Evolutionary conservation across 169 alveolate species (phyloP), one percentile per base, ranked within the genome.

Genomic region (Besnoitia besnoiti): DNA sequence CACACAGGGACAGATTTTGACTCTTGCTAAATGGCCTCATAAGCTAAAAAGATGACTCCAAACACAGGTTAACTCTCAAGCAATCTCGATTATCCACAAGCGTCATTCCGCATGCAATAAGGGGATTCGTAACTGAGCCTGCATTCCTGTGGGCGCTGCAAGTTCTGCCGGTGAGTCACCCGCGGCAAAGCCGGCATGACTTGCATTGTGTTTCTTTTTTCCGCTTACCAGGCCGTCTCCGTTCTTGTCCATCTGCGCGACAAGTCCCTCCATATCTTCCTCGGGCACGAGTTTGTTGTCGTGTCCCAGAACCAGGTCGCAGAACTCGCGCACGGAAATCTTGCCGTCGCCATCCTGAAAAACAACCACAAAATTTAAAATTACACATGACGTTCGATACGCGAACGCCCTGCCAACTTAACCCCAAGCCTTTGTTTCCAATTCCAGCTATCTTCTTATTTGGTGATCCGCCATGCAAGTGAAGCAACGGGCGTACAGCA

Each of bases 161-260:
- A n/a, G n/a, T n/a, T n/a, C n/a, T n/a, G n/a, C n/a, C n/a, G n/a
- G n/a, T n/a, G n/a, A n/a, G n/a, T n/a, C n/a, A n/a, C n/a, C n/a
- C n/a, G n/a, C n/a, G n/a, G n/a, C n/a, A n/a, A n/a, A n/a, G n/a
- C n/a, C n/a, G n/a, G n/a, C n/a, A n/a, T n/a, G n/a, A n/a, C n/a
- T n/a, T n/a, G n/a, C n/a, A n/a, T n/a, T n/a, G n/a, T n/a, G n/a
- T n/a, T n/a, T n/a, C n/a, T n/a, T n/a, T n/a, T n/a, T n/a, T 30
- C 14, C 30, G 4, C 91, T 42, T 42, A 87, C 93, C 93, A 44
- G 82, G 37, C 98, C 98, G 84, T 96, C 97, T 8, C 97, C 96
- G 75, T 96, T 94, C 37, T 89, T 91, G 90, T 96, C 98, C 47
- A 95, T 97, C 50, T 95, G 96, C 67, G 93, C 94, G 40, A 96